phyloP scores from a whole-genome alignment of 306 rosid genomes.

The Crataegus laevigata region DNA sequence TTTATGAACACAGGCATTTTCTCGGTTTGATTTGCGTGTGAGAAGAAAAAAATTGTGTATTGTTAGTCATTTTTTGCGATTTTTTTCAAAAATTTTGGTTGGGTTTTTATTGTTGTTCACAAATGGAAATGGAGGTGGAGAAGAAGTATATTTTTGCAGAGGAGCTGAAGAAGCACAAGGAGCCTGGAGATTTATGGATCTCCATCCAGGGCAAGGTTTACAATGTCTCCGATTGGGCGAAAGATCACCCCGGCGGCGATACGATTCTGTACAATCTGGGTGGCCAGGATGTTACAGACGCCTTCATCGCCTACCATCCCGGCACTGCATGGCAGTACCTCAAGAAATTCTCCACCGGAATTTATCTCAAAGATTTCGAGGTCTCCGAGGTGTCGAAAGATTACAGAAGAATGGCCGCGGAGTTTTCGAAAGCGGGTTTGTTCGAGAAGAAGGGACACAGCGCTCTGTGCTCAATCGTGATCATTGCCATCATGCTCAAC shows the following conservation, averaged over 20 bases:
- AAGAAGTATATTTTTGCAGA: conserved; percentile 22
- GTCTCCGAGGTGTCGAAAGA: conserved; percentile 31
- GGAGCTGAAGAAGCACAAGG: conserved; percentile 31
- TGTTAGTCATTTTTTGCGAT: neutral
- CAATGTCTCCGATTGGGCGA: conserved; percentile 31
- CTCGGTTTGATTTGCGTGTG: neutral
- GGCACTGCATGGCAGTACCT: conserved; percentile 30
- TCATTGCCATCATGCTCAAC: conserved; percentile 6
- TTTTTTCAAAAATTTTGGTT: neutral
- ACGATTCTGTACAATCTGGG: conserved; percentile 9
- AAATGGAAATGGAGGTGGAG: conserved; percentile 9
- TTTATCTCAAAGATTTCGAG: conserved; percentile 16
- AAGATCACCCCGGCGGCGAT: conserved; percentile 31
- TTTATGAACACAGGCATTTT: neutral
- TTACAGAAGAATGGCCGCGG: conserved; percentile 10
- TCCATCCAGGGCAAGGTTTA: conserved; percentile 32
- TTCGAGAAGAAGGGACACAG: conserved; percentile 38
- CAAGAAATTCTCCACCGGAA: conserved; percentile 20
- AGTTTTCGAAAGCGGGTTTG: conserved; percentile 25
- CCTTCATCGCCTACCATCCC: conserved; percentile 32
- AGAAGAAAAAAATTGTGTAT: neutral
- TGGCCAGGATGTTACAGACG: conserved; percentile 33
- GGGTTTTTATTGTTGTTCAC: neutral
- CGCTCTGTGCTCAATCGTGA: conserved; percentile 3
- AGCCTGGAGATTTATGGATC: conserved; percentile 30